Evolutionary conservation across 139 green algal genomes (phyloP).

Genomic region (Chloropicon primus): DNA sequence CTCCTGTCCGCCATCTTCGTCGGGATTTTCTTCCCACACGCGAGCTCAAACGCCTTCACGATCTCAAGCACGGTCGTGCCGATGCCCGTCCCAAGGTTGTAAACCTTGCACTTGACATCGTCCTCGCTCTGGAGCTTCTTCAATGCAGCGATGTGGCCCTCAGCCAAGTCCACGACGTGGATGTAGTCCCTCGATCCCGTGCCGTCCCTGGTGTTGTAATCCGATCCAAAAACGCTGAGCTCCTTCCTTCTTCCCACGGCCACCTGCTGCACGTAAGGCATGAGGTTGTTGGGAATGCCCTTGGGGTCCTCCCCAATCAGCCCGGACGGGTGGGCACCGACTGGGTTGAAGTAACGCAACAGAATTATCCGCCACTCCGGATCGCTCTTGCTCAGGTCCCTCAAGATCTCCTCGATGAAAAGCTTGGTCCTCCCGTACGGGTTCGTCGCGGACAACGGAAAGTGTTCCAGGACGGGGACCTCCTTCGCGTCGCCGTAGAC

Average conservation of each 20-base stretch:
- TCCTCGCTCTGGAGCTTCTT: slow-evolving; percentile 44
- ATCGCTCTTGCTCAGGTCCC: slow-evolving; percentile 41
- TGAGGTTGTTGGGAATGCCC: slow-evolving; percentile 96
- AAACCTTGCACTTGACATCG: slow-evolving; percentile 44
- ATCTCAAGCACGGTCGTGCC: slow-evolving; percentile 93
- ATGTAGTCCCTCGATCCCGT: slow-evolving; percentile 95
- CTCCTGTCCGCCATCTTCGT: slow-evolving; percentile 11
- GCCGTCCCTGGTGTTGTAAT: slow-evolving; percentile 41
- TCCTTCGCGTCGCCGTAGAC: slow-evolving; percentile 90
- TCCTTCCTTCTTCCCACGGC: slow-evolving; percentile 65
- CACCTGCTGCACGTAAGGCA: slow-evolving; percentile 97
- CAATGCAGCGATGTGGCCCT: slow-evolving; percentile 77
- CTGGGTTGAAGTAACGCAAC: slow-evolving; percentile 90
- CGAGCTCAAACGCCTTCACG: slow-evolving; percentile 82
- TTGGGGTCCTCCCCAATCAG: slow-evolving; percentile 87
- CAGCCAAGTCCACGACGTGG: slow-evolving; percentile 83
- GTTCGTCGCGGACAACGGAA: slow-evolving; percentile 39
- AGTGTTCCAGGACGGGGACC: slow-evolving; percentile 79
- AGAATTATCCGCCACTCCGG: slow-evolving; percentile 73
- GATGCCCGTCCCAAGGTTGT: slow-evolving; percentile 88
- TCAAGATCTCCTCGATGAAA: slow-evolving; percentile 75
- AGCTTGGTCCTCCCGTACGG: slow-evolving; percentile 77
- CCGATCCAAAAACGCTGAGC: slow-evolving; percentile 77
- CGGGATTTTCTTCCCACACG: slow-evolving; percentile 53
- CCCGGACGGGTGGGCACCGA: slow-evolving; percentile 70